Evolutionary conservation across 768 basidiomycete genomes (phyloP).

Genomic region (Termitomyces sp.): DNA sequence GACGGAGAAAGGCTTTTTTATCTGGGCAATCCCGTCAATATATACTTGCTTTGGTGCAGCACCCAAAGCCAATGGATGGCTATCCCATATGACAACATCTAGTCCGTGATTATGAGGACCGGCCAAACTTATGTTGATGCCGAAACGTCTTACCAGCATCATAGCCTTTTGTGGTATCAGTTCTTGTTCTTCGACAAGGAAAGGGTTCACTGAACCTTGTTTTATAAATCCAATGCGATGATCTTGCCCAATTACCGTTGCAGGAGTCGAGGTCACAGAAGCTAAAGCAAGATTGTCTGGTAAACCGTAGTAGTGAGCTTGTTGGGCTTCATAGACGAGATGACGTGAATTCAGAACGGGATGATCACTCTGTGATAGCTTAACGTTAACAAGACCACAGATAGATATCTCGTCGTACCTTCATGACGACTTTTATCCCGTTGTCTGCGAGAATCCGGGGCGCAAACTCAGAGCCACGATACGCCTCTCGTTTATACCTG

Average conservation of each 20-base stretch:
- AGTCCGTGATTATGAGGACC: background rate
- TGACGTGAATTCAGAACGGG: slow-evolving; percentile 67
- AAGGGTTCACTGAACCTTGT: slow-evolving; percentile 41
- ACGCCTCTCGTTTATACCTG: slow-evolving; percentile 80
- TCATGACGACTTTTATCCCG: slow-evolving; percentile 71
- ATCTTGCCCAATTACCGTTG: slow-evolving; percentile 68
- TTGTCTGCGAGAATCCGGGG: slow-evolving; percentile 68
- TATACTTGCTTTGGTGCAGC: slow-evolving; percentile 84
- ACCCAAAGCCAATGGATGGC: slow-evolving; percentile 79
- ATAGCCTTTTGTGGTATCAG: slow-evolving; percentile 43
- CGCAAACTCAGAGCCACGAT: slow-evolving; percentile 77
- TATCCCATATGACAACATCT: slow-evolving; percentile 83
- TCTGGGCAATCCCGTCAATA: slow-evolving; percentile 85
- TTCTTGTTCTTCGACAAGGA: background rate
- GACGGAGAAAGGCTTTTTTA: slow-evolving; percentile 41
- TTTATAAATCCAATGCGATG: slow-evolving; percentile 79
- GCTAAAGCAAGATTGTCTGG: slow-evolving; percentile 64
- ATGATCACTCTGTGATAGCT: slow-evolving; percentile 54
- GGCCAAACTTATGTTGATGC: background rate
- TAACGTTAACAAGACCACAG: background rate
- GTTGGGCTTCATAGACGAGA: slow-evolving; percentile 80
- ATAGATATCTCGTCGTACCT: slow-evolving; percentile 36
- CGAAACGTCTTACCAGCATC: slow-evolving; percentile 57
- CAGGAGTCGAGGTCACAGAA: slow-evolving; percentile 73
- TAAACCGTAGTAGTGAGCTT: slow-evolving; percentile 79